Evolutionary conservation across 345 rosid species (phyloP).

Genomic region (sweet orange (Citrus sinensis)): DNA sequence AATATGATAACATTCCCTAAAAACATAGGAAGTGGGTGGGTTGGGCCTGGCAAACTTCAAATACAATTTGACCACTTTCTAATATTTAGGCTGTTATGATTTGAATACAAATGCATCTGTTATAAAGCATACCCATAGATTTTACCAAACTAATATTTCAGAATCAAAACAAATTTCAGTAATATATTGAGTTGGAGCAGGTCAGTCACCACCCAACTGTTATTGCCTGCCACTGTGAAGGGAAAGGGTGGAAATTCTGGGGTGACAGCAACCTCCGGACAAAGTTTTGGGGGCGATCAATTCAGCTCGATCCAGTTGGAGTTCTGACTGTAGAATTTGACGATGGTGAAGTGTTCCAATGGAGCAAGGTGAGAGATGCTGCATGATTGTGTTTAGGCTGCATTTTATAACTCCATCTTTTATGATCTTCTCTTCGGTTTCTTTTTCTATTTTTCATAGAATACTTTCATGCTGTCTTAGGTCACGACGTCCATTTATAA

Average conservation of each 20-base stretch:
- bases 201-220: slow-evolving; percentile 99
- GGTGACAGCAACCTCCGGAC: slow-evolving; percentile 89
- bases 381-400: slow-evolving; percentile 2
- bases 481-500: slow-evolving; percentile 90
- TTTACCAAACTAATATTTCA: not conserved
- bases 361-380: slow-evolving; percentile 75
- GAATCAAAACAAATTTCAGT: slow-evolving; percentile 4
- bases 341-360: slow-evolving; percentile 91
- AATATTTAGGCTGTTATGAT: not conserved
- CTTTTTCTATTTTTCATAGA: slow-evolving; percentile 11
- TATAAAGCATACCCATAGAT: not conserved
- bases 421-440: slow-evolving; percentile 16
- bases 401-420: not conserved
- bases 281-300: slow-evolving; percentile 98
- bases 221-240: slow-evolving; percentile 96
- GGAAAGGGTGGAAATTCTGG: slow-evolving; percentile 98
- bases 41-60: too few species aligned
- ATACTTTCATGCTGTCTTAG: slow-evolving; percentile 34
- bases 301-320: slow-evolving; percentile 97
- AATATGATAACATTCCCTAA: not conserved
- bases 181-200: slow-evolving; percentile 40
- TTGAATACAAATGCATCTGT: not conserved
- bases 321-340: slow-evolving; percentile 82
- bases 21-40: not conserved
- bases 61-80: not conserved